These are phyloP conservation scores for Colletotrichum tofieldiae DNA, from an alignment of 2,329 filamentous ascomycete species.

Conservation along the genomic window DNA sequence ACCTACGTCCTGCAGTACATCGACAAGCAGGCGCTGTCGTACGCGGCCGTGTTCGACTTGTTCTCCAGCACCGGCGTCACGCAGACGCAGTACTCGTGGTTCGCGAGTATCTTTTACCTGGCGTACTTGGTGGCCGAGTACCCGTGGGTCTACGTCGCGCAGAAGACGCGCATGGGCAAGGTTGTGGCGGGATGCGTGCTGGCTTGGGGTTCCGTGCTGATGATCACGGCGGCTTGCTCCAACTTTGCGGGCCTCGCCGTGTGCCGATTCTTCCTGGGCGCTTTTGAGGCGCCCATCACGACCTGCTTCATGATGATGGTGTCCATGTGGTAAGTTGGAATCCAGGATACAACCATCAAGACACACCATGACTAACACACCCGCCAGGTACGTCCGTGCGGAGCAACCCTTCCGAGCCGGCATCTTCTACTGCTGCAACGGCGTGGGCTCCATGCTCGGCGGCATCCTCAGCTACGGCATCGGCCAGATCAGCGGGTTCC, in stretches of 20 bases:
- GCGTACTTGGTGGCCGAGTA: constrained; percentile 61
- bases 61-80: constrained; percentile 64
- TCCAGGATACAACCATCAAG: not conserved
- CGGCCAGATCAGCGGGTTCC: constrained; percentile 69
- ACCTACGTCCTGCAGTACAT: constrained; percentile 69
- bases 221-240: constrained; percentile 58
- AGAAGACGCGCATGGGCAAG: constrained; percentile 55
- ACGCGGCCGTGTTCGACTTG: constrained; percentile 70
- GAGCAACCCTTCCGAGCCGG: constrained; percentile 65
- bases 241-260: constrained; percentile 60
- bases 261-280: constrained; percentile 62
- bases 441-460: constrained; percentile 75
- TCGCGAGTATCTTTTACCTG: constrained; percentile 71
- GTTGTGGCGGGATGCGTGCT: constrained; percentile 53
- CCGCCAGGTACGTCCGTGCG: constrained; percentile 56
- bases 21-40: constrained; percentile 69
- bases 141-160: constrained; percentile 53
- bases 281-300: constrained; percentile 64
- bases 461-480: constrained; percentile 72
- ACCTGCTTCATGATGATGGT: constrained; percentile 67
- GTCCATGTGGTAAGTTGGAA: constrained; percentile 57
- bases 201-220: constrained; percentile 56
- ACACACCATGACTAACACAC: constrained; percentile 5
- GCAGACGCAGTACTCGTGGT: constrained; percentile 65
- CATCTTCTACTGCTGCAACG: constrained; percentile 59